Percentiles rank a stretch among this genome's conserved stretches.
Evolutionary conservation across 2,329 filamentous ascomycete genomes (phyloP).

Genomic region (Mycosphaerella sp.): DNA sequence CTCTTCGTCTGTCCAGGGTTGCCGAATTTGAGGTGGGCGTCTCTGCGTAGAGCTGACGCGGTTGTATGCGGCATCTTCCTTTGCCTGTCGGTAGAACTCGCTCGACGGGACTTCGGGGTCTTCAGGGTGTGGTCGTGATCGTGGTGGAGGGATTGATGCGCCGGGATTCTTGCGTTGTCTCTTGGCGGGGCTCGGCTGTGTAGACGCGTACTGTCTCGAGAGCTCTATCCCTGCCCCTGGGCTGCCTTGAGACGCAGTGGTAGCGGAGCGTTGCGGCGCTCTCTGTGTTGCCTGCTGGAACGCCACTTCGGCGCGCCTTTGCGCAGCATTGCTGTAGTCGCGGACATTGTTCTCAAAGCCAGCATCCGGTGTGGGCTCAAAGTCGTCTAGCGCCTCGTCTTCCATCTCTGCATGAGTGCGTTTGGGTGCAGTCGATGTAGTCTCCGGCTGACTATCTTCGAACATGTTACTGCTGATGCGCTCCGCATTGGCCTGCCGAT

Average conservation of each 20-base stretch:
- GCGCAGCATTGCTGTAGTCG: constrained; percentile 25
- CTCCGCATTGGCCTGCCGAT: constrained; percentile 26
- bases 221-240: constrained; percentile 10
- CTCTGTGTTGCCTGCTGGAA: constrained; percentile 9
- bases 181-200: constrained; percentile 13
- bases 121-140: constrained; percentile 9
- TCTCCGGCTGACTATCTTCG: not conserved
- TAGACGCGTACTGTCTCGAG: constrained; percentile 5
- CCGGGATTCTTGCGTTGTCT: constrained; percentile 31
- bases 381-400: constrained; percentile 5
- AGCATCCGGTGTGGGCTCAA: constrained; percentile 35
- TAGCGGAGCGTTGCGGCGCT: constrained; percentile 1
- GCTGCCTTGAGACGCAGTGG: not conserved
- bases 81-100: constrained; percentile 19
- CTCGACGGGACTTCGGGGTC: constrained; percentile 5
- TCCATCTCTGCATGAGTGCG: constrained; percentile 7
- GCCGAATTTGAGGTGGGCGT: constrained; percentile 22
- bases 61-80: constrained; percentile 19
- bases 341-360: constrained; percentile 41
- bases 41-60: constrained; percentile 16
- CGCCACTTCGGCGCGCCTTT: constrained; percentile 34
- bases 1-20: constrained; percentile 34
- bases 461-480: constrained; percentile 11
- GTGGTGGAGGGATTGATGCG: constrained; percentile 27
- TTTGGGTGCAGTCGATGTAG: not conserved